phyloP scores from a whole-genome alignment of 208 protist species.

The Acanthamoeba triangularis region DNA sequence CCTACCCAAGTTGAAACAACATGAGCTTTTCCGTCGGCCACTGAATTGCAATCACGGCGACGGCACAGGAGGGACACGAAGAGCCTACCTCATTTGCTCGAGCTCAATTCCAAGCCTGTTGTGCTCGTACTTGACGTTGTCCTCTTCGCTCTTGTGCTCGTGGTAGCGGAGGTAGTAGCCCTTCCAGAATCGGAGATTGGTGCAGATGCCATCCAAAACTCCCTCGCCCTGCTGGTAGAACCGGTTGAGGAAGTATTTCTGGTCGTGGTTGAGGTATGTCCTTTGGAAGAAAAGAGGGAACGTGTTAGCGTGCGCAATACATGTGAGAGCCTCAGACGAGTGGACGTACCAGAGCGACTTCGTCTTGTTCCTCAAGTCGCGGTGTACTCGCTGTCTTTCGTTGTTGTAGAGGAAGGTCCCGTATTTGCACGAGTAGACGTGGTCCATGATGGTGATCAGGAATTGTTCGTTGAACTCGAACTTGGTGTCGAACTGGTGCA shows the following conservation, averaged over 20 bases:
- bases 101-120: background rate
- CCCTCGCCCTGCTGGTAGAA: background rate
- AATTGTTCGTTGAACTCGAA: slow-evolving; percentile 90
- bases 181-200: slow-evolving; percentile 62
- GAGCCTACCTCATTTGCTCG: background rate
- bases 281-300: background rate
- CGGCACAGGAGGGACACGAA: background rate
- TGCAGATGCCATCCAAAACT: slow-evolving; percentile 27
- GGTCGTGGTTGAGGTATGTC: slow-evolving; percentile 71
- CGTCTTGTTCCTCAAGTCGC: slow-evolving; percentile 63
- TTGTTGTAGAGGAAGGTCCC: slow-evolving; percentile 81
- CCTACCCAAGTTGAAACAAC: background rate
- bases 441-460: slow-evolving; percentile 85
- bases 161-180: slow-evolving; percentile 77
- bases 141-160: slow-evolving; percentile 52
- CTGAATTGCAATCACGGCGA: no score
- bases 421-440: slow-evolving; percentile 83
- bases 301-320: background rate
- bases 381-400: slow-evolving; percentile 71
- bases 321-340: background rate
- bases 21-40: no score
- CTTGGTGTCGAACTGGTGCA: slow-evolving; percentile 72
- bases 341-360: slow-evolving; percentile 64
- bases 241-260: slow-evolving; percentile 63
- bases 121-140: slow-evolving; percentile 73